Evolutionary conservation across 1,284 basidiomycete genomes (phyloP), one percentile per base, ranked within the genome.

Genomic region (Rhodotorula glutinis): DNA sequence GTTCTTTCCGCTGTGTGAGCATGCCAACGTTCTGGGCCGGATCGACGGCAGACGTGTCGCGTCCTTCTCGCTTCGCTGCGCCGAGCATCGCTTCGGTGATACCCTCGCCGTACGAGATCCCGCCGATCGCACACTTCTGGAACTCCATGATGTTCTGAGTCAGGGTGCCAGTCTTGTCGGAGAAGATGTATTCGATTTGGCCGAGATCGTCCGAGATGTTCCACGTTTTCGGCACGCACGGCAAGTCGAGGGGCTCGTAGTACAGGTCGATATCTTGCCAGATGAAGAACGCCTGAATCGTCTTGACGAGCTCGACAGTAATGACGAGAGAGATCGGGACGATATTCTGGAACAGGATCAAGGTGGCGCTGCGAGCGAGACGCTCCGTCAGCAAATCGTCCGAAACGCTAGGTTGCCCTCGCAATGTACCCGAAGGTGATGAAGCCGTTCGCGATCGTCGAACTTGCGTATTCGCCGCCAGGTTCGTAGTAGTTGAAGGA

Each of bases 131-230:
- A 75, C 92, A 96, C 78, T 92, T 93, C 79, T 97, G 93, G 81
- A 96, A 97, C 82, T 97, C 94, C 94, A 98, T 98, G 72, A 96
- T 76, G 72, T 81, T 98, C 79, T 97, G 92, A 4, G 93, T 96
- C 62, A 96, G 85, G 2, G 93, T 96, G 21, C 92, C 92, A 0
- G 93, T 96, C 83, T 98, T 98, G 85, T 98, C 94, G 9, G 91
- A 93, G 80, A 98, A 97, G 74, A 97, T 84, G 79, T 97, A 98
- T 81, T 96, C 94, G 79, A 97, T 97, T 80, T 97, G 94, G 33
- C 94, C 94, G 1, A 98, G 86, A 79, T 97, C 94, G 78, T 97
- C 94, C 3, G 92, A 95, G 74, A 98, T 95, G 78, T 94, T 95
- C 94, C 94, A 97, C 19, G 92, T 95, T 81, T 98, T 98, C 52